Conservation (phyloP, 192 early-diverging fungal species). For the Mortierella antarctica region DNA sequence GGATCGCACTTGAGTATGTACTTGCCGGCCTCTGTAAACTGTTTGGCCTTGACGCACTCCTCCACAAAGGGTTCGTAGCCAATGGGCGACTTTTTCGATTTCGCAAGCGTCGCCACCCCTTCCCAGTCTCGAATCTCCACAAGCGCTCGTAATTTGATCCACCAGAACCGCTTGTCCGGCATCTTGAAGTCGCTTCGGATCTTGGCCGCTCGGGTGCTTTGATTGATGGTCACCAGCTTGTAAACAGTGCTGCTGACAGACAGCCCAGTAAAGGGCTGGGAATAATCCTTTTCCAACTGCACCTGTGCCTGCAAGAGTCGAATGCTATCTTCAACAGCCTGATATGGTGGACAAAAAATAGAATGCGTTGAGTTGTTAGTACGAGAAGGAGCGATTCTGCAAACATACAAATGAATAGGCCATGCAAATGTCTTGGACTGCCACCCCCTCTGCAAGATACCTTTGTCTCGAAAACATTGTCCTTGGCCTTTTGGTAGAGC, state of each 20-base stretch:
- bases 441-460: slow-evolving; percentile 37
- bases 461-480: slow-evolving; percentile 77
- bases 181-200: slow-evolving; percentile 87
- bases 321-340: slow-evolving; percentile 86
- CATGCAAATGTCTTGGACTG: not conserved
- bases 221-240: slow-evolving; percentile 78
- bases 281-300: slow-evolving; percentile 79
- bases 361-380: not conserved
- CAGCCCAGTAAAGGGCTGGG: slow-evolving; percentile 73
- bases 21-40: slow-evolving; percentile 79
- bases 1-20: slow-evolving; percentile 82
- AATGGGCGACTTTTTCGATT: slow-evolving; percentile 82
- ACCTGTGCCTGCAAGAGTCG: slow-evolving; percentile 78
- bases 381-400: not conserved
- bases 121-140: slow-evolving; percentile 88
- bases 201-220: slow-evolving; percentile 79
- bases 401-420: not conserved
- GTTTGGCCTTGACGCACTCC: slow-evolving; percentile 80
- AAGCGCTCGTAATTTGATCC: slow-evolving; percentile 88
- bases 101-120: slow-evolving; percentile 83
- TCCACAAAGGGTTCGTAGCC: slow-evolving; percentile 87
- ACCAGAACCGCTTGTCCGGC: slow-evolving; percentile 89
- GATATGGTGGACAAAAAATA: not conserved
- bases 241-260: slow-evolving; percentile 89
- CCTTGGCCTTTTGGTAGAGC: slow-evolving; percentile 79